A percentile compares a stretch with the other conserved stretches of the same genome.
These are phyloP conservation scores for Dendrobium catenatum DNA, from an alignment of 106 monocot genomes.

Conservation along the genomic window DNA sequence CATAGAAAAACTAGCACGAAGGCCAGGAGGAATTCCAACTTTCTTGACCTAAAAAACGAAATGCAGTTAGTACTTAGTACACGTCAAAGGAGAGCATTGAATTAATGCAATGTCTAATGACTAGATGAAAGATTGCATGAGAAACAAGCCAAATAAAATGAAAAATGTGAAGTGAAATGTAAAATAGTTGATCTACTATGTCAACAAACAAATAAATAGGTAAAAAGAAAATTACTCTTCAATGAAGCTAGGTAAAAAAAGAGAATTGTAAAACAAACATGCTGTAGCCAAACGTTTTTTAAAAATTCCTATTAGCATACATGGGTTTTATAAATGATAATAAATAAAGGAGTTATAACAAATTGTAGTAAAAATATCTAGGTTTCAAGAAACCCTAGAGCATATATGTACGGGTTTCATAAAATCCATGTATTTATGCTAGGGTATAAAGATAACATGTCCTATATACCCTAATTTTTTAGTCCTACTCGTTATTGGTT, in stretches of 20 bases:
- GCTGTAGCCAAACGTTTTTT: not conserved
- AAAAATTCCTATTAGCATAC: not conserved
- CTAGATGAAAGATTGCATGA: not conserved
- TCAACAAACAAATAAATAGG: not conserved
- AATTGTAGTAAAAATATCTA: not conserved
- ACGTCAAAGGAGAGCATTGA: not conserved
- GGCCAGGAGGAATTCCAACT: conserved; percentile 93
- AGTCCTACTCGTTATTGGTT: too few relatives aligned
- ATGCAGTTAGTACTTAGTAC: not conserved
- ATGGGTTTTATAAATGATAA: not conserved
- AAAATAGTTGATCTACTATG: not conserved
- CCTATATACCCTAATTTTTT: too few relatives aligned
- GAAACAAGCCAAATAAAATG: not conserved
- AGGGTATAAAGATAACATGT: too few relatives aligned
- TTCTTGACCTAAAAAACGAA: conserved; percentile 58
- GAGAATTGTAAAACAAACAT: not conserved
- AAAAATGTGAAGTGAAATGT: not conserved
- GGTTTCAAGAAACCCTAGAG: not conserved
- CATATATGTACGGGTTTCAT: not conserved
- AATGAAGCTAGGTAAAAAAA: not conserved
- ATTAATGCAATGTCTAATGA: not conserved
- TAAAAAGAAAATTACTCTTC: not conserved
- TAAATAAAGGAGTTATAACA: too few relatives aligned
- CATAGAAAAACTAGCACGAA: conserved; percentile 96
- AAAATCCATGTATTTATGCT: too few relatives aligned